These are phyloP conservation scores for Aegilops umbellulata DNA, from an alignment of 176 grass and related monocot genomes.

Conservation along the genomic window DNA sequence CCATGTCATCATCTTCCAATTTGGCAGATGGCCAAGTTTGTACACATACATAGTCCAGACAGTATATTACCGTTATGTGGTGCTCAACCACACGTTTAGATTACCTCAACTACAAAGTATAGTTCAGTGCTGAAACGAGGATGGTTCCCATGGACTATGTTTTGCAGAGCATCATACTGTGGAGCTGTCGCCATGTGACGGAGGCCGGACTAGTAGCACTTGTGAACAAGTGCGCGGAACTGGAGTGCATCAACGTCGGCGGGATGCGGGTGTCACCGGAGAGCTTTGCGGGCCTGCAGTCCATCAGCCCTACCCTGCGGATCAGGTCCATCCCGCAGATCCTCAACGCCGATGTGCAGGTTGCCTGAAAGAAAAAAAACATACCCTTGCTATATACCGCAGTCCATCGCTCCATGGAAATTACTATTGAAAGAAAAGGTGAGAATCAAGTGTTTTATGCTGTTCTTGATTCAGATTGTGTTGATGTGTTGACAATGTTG, in stretches of 20 bases:
- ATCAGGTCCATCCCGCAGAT: slow-evolving; percentile 66
- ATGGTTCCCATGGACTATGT: not conserved
- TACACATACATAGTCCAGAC: too few species aligned
- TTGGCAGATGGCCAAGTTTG: too few species aligned
- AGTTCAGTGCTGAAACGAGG: too few species aligned
- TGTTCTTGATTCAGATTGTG: not conserved
- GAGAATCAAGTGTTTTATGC: not conserved
- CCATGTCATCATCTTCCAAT: too few species aligned
- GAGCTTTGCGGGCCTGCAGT: slow-evolving; percentile 58
- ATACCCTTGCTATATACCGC: not conserved
- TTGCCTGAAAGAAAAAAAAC: slow-evolving; percentile 25
- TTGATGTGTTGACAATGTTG: not conserved
- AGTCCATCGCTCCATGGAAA: not conserved
- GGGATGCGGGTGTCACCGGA: slow-evolving; percentile 75
- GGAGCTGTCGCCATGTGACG: slow-evolving; percentile 91
- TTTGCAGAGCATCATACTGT: slow-evolving; percentile 72
- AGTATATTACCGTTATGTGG: not conserved
- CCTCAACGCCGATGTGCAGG: slow-evolving; percentile 46
- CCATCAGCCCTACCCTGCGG: slow-evolving; percentile 75
- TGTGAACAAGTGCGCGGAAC: slow-evolving; percentile 65
- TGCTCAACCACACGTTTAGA: not conserved
- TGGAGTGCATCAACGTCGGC: slow-evolving; percentile 90
- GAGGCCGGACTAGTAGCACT: slow-evolving; percentile 69
- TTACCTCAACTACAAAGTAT: not conserved
- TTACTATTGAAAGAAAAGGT: not conserved